A percentile compares a stretch with the other conserved stretches of the same genome.
Conservation (phyloP, 2,329 filamentous ascomycete genomes). For the Aspergillus pseudoterreus region DNA sequence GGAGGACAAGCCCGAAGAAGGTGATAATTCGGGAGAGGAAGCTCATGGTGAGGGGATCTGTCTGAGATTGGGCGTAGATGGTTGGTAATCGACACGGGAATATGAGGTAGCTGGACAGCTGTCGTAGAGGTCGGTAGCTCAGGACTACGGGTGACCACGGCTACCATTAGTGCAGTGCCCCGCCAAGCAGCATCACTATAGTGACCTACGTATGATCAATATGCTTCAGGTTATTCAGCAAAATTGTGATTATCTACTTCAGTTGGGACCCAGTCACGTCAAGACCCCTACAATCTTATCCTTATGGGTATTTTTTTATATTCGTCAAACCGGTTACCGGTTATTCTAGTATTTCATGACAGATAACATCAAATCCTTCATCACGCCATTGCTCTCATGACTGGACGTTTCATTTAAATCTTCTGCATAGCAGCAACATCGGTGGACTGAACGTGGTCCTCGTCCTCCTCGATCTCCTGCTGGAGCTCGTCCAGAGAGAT, state of each 20-base stretch:
- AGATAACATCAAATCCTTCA: constrained; percentile 36
- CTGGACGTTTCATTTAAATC: constrained; percentile 58
- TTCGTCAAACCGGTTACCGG: constrained; percentile 29
- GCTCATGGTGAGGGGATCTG: constrained; percentile 52
- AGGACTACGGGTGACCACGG: constrained; percentile 4
- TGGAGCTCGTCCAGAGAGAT: constrained; percentile 82
- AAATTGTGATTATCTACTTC: too few species aligned
- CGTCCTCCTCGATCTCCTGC: constrained; percentile 77
- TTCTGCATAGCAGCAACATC: constrained; percentile 92
- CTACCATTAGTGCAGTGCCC: background rate
- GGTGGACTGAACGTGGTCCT: constrained; percentile 94
- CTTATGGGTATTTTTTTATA: constrained; percentile 20
- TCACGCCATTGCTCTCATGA: constrained; percentile 32
- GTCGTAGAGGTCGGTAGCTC: too few species aligned
- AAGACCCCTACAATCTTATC: too few species aligned
- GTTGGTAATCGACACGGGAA: too few species aligned
- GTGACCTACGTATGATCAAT: background rate
- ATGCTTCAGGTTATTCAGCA: too few species aligned
- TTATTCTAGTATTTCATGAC: constrained; percentile 36
- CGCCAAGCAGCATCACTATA: background rate
- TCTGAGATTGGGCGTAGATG: background rate
- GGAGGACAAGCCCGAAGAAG: constrained; percentile 69
- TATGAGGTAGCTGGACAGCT: too few species aligned
- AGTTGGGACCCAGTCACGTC: too few species aligned
- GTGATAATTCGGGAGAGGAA: constrained; percentile 69